Evolutionary conservation across 768 basidiomycete species (phyloP).

Genomic region (Phlebiopsis flavidoalba): DNA sequence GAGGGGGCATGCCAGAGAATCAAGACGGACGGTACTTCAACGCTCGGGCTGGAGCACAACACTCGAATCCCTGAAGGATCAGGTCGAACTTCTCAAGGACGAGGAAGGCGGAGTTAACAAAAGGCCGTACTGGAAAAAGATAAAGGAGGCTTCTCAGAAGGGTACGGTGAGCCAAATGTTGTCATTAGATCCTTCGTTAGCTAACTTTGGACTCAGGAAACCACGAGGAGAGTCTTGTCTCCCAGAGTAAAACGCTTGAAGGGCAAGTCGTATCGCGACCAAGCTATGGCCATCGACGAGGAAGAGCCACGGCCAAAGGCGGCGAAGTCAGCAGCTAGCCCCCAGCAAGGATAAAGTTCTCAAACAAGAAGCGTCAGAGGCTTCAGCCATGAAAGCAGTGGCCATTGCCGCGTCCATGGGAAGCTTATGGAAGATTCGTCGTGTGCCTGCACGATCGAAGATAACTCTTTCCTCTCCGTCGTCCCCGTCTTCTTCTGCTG

Average conservation of each 20-base stretch:
- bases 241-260: constrained; percentile 64
- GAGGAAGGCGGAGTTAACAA: constrained; percentile 36
- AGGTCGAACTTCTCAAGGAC: constrained; percentile 63
- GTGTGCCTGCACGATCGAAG: constrained; percentile 31
- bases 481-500: constrained; percentile 25
- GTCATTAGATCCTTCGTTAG: background rate
- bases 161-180: constrained; percentile 40
- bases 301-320: background rate
- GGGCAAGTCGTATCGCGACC: constrained; percentile 69
- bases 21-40: constrained; percentile 88
- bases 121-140: constrained; percentile 51
- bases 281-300: constrained; percentile 31
- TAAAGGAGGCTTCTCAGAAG: constrained; percentile 54
- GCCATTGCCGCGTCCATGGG: constrained; percentile 26
- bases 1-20: constrained; percentile 56
- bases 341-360: background rate
- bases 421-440: constrained; percentile 54
- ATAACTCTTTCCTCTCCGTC: constrained; percentile 21
- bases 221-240: constrained; percentile 41
- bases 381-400: background rate
- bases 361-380: constrained; percentile 2
- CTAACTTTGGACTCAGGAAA: constrained; percentile 32
- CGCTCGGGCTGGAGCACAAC: constrained; percentile 67
- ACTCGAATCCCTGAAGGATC: constrained; percentile 50
- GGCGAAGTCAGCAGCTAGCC: background rate